These are phyloP conservation scores for Kuraishia molischiana DNA, from an alignment of 805 yeast genomes.

Conservation along the genomic window DNA sequence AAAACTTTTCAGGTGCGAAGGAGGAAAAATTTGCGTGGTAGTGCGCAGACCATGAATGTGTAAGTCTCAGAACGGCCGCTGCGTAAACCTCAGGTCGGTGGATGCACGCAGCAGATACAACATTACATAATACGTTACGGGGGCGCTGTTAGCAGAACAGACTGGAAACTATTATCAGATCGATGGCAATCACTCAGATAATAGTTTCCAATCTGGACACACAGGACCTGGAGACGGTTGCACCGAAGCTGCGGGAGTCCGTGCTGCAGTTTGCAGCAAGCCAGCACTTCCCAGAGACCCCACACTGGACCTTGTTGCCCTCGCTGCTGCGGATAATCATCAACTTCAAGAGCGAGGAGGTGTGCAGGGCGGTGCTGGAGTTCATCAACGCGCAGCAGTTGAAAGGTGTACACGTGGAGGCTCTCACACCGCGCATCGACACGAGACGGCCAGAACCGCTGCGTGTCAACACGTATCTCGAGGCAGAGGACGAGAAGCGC, in stretches of 20 bases:
- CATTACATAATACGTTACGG: no score
- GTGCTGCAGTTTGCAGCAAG: neutral
- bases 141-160: no score
- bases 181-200: conserved; percentile 1
- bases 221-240: neutral
- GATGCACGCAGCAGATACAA: no score
- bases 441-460: neutral
- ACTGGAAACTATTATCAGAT: no score
- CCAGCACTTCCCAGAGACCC: neutral
- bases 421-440: neutral
- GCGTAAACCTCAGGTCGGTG: no score
- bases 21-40: no score
- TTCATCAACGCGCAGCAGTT: neutral
- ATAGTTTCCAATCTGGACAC: conserved; percentile 2
- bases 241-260: neutral
- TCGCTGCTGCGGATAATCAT: neutral
- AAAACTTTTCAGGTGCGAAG: no score
- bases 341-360: neutral
- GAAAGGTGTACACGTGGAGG: neutral
- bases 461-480: neutral
- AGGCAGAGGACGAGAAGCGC: neutral
- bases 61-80: no score
- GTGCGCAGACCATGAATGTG: no score
- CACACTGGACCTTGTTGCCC: conserved; percentile 3
- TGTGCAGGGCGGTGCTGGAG: neutral